phyloP scores from a whole-genome alignment of 2,329 filamentous ascomycete species.

The Epichloe sylvatica region DNA sequence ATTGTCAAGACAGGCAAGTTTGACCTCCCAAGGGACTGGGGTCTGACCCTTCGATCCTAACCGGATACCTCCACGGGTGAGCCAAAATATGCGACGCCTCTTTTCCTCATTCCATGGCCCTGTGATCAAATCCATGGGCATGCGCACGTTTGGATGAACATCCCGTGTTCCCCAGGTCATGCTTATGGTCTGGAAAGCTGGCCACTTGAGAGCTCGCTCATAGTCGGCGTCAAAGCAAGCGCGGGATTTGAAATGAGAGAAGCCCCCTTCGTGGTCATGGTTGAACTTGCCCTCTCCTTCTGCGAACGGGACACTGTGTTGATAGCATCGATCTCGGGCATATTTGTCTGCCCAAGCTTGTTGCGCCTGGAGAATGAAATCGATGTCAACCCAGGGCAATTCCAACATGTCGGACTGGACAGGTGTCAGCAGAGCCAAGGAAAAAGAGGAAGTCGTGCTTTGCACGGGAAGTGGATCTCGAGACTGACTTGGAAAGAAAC shows the following conservation, averaged over 20 bases:
- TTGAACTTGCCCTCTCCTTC: not conserved
- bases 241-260: slow-evolving; percentile 19
- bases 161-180: slow-evolving; percentile 17
- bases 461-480: not conserved
- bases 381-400: slow-evolving; percentile 30
- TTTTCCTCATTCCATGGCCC: slow-evolving; percentile 28
- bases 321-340: slow-evolving; percentile 20
- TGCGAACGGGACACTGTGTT: slow-evolving; percentile 16
- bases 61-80: slow-evolving; percentile 25
- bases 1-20: slow-evolving; percentile 22
- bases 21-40: slow-evolving; percentile 27
- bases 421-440: not conserved
- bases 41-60: slow-evolving; percentile 15
- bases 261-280: slow-evolving; percentile 13
- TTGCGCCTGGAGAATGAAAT: slow-evolving; percentile 33
- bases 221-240: slow-evolving; percentile 26
- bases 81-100: slow-evolving; percentile 31
- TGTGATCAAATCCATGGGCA: slow-evolving; percentile 26
- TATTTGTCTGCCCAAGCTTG: slow-evolving; percentile 31
- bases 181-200: slow-evolving; percentile 10
- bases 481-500: slow-evolving; percentile 29
- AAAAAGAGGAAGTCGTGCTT: not conserved
- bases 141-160: slow-evolving; percentile 24
- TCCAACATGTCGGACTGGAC: slow-evolving; percentile 29
- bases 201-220: slow-evolving; percentile 12